Evolutionary conservation across 345 rosid genomes (phyloP), one percentile per base, ranked within the genome.

Genomic region (Citrus maxima): DNA sequence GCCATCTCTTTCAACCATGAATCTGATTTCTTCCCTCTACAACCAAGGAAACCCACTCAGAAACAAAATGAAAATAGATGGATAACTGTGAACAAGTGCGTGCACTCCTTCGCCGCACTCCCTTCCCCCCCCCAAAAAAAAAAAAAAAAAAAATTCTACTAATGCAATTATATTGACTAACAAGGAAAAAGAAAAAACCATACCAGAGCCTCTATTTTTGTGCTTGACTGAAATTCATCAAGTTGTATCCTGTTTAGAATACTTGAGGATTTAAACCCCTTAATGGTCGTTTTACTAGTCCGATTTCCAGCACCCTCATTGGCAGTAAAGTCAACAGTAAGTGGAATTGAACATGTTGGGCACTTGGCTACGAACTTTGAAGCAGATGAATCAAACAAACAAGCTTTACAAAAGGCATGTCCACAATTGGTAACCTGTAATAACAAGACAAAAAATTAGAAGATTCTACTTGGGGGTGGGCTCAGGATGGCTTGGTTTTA

Each of bases 191-290:
- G 5, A 65, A 22, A 24, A 49, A 49, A 49, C 74, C 90, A 60
- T 88, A 96, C 99, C 97, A 96, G 87, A 79, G 99, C 99, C 83
- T 96, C 99, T 74, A 96, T 93, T 85, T 95, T 96, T 73, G 99
- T 96, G 88, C 99, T 96, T 25, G 99, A 89, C 88, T 96, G 97
- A 83, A 96, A 96, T 73, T 94, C 91, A 56, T 89, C 83, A 63
- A 96, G 84, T 73, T 86, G 86, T 81, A 96, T 86, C 75, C 99
- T 91, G 84, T 93, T 96, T 42, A 96, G 77, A 83, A 96, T 96
- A 86, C 98, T 93, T 21, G 98, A 82, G 73, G 97, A 81, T 82
- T 81, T 94, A 79, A 89, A 92, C 30, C 98, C 97, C 88, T 90
- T 91, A 77, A 89, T 60, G 56, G 88, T 89, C 65, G 95, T 80